Evolutionary conservation across 495 filamentous ascomycete species (phyloP), one percentile per base, ranked within the genome.

Genomic region (Eremomyces bilateralis): DNA sequence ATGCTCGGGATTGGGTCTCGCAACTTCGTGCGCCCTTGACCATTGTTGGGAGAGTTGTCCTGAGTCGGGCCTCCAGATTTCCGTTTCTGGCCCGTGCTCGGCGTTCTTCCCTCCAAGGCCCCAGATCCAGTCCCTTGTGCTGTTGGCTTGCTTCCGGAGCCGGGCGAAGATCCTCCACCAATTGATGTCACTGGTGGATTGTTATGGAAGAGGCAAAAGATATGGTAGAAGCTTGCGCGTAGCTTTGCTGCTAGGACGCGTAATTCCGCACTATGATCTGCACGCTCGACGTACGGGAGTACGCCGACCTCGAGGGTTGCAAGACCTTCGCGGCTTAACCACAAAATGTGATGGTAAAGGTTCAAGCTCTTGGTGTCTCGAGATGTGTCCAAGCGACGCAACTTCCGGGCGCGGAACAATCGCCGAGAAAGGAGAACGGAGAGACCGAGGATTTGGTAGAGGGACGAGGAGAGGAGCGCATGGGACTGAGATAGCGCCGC

Each of bases 131-230:
- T n/a, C n/a, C n/a, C n/a, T n/a, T n/a, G n/a, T n/a, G n/a, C n/a
- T n/a, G n/a, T n/a, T n/a, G n/a, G n/a, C n/a, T n/a, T n/a, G 28
- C 40, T 45, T 17, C 38, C 36, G 27, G 41, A 24, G 36, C 40
- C 22, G 10, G 40, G 45, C 15, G 41, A 44, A n/a, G 38, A 34
- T n/a, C 38, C 37, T 36, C 42, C 41, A 11, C 36, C 30, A 6
- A 42, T 38, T 20, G 45, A 36, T 39, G 52, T 61, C 40, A 73
- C 52, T 3, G 62, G 57, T 5, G 72, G 72, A 32, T 71, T 59
- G 54, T 94, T 92, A 58, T 92, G 81, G 50, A 93, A 97, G 12
- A 94, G 65, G 34, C 92, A 91, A 49, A 91, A 93, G 39, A 97
- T 80, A 57, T 97, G 88, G 45, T 88, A 85, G 47, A 94, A 92